These are phyloP conservation scores for Candida dendrica DNA, from an alignment of 805 yeast genomes.

Conservation along the genomic window DNA sequence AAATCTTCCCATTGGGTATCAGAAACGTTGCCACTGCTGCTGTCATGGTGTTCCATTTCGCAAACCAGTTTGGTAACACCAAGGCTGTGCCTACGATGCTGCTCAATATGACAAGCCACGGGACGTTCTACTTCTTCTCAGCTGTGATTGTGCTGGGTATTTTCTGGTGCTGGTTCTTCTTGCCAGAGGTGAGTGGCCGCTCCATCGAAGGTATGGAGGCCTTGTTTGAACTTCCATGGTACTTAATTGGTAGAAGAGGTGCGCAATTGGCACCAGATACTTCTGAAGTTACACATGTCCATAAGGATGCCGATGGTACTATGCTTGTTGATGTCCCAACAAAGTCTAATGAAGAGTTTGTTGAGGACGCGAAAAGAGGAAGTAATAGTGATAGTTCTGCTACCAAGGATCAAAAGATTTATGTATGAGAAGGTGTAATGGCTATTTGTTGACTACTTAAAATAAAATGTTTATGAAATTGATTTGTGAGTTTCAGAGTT, in stretches of 20 bases:
- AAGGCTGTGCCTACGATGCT: conserved; percentile 49
- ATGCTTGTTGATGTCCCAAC: conserved; percentile 8
- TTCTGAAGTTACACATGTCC: conserved; percentile 28
- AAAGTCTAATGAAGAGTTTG: conserved; percentile 8
- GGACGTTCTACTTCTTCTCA: conserved; percentile 45
- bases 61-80: conserved; percentile 50
- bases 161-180: conserved; percentile 29
- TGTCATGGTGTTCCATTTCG: conserved; percentile 49
- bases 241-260: conserved; percentile 48
- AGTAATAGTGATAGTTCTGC: neutral
- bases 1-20: conserved; percentile 44
- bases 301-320: conserved; percentile 9
- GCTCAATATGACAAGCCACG: conserved; percentile 35
- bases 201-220: conserved; percentile 33
- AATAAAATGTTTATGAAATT: no score
- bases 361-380: conserved; percentile 5
- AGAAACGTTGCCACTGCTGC: conserved; percentile 43
- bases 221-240: conserved; percentile 44
- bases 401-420: neutral
- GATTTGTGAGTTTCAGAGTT: no score
- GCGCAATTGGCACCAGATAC: conserved; percentile 44
- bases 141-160: conserved; percentile 35
- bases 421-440: neutral
- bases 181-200: conserved; percentile 32
- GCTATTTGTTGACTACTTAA: no score